These are phyloP conservation scores for Flaveria floridana DNA, from an alignment of 140 eudicot species.

Conservation along the genomic window DNA sequence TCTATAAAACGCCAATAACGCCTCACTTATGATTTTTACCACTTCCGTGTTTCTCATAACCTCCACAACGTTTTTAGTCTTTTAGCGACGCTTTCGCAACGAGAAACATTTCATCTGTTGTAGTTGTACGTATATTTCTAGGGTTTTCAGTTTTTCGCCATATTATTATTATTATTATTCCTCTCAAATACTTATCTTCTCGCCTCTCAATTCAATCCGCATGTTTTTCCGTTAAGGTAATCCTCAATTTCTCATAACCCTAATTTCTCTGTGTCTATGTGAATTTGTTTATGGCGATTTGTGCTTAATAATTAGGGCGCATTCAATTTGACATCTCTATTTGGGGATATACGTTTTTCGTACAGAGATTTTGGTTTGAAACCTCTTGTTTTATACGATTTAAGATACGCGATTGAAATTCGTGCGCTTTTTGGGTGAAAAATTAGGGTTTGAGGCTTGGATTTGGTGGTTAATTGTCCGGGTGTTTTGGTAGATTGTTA, in stretches of 20 bases:
- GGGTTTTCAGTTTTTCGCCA: constrained; percentile 12
- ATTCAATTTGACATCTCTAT: not conserved
- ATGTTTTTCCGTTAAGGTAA: constrained; percentile 2
- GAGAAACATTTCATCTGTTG: not conserved
- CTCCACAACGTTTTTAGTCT: not conserved
- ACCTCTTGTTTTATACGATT: not conserved
- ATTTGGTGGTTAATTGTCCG: not conserved
- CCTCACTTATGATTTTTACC: not conserved
- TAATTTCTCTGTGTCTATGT: not conserved
- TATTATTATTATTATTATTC: too few species aligned
- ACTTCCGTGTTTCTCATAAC: constrained; percentile 12
- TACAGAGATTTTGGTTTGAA: not conserved
- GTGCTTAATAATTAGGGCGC: not conserved
- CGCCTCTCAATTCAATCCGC: not conserved
- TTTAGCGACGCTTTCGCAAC: constrained; percentile 3
- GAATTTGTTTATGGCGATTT: not conserved
- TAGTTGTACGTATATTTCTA: not conserved
- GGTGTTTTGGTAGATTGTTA: not conserved
- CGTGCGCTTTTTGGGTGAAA: not conserved
- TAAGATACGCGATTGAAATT: constrained; percentile 2
- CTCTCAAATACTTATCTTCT: too few species aligned
- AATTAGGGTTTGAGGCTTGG: constrained; percentile 4
- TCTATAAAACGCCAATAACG: too few species aligned
- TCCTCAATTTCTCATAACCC: not conserved
- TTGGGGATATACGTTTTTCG: constrained; percentile 2